Conservation (phyloP, 768 basidiomycete species). For the Mycena vitilis region DNA sequence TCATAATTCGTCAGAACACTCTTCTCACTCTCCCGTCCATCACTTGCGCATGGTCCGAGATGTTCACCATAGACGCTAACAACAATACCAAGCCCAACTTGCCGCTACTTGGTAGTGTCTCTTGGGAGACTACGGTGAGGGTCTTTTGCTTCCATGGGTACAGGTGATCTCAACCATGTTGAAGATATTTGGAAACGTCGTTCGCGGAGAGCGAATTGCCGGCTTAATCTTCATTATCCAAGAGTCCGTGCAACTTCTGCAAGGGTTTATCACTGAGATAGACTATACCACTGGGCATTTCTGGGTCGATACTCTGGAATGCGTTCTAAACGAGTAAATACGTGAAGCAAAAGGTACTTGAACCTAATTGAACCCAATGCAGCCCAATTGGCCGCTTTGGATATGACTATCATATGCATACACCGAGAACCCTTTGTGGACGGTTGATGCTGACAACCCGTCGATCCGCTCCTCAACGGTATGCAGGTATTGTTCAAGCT, state of each 20-base stretch:
- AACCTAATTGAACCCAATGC: neutral
- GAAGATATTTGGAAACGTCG: constrained; percentile 25
- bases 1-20: constrained; percentile 2
- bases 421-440: constrained; percentile 23
- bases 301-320: constrained; percentile 1
- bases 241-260: constrained; percentile 1
- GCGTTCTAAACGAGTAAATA: constrained; percentile 16
- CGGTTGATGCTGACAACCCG: constrained; percentile 24
- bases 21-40: constrained; percentile 24
- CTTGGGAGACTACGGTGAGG: constrained; percentile 23
- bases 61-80: constrained; percentile 5
- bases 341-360: neutral
- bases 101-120: constrained; percentile 19
- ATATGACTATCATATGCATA: no score
- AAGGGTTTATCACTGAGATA: constrained; percentile 20
- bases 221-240: constrained; percentile 24
- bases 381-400: constrained; percentile 20
- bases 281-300: constrained; percentile 18
- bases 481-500: neutral
- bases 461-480: constrained; percentile 14
- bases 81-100: neutral
- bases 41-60: constrained; percentile 16
- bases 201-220: constrained; percentile 11
- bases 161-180: neutral
- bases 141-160: no score